Conservation (phyloP, 768 basidiomycete species). For the Tulasnella sp. region DNA sequence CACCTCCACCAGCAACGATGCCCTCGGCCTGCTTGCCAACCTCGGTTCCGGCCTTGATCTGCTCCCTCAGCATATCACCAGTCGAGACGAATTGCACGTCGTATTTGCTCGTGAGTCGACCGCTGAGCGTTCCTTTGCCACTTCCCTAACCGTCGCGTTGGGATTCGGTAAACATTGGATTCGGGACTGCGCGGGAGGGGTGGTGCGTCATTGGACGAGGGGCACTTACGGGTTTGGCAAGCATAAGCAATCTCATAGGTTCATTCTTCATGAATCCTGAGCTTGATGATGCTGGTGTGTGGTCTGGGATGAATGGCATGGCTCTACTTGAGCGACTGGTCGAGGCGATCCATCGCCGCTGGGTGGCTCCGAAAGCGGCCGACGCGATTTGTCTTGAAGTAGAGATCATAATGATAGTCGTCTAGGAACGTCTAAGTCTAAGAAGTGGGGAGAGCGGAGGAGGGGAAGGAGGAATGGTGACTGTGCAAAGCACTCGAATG, state of each 20-base stretch:
- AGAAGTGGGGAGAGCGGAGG: neutral
- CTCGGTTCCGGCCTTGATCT: conserved; percentile 72
- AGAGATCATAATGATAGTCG: conserved; percentile 2
- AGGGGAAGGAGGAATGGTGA: neutral
- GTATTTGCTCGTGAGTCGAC: conserved; percentile 73
- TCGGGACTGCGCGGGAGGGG: neutral
- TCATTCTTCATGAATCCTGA: neutral
- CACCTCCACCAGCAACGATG: conserved; percentile 71
- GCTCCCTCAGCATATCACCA: conserved; percentile 80
- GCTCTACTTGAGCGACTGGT: neutral
- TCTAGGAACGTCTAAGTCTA: neutral
- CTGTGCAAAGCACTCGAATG: neutral
- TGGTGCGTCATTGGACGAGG: neutral
- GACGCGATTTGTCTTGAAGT: neutral
- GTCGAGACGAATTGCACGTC: conserved; percentile 74
- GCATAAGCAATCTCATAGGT: conserved; percentile 24
- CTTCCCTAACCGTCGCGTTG: conserved; percentile 34
- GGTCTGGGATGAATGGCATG: neutral
- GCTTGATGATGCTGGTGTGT: neutral
- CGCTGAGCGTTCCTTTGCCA: conserved; percentile 71
- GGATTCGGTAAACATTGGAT: conserved; percentile 5
- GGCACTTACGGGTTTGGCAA: conserved; percentile 23
- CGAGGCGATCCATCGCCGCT: neutral
- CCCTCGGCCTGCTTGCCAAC: conserved; percentile 70
- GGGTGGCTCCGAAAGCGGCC: neutral